These are phyloP conservation scores for Aureobasidium uvarum DNA, from an alignment of 2,329 filamentous ascomycete species.

Conservation along the genomic window DNA sequence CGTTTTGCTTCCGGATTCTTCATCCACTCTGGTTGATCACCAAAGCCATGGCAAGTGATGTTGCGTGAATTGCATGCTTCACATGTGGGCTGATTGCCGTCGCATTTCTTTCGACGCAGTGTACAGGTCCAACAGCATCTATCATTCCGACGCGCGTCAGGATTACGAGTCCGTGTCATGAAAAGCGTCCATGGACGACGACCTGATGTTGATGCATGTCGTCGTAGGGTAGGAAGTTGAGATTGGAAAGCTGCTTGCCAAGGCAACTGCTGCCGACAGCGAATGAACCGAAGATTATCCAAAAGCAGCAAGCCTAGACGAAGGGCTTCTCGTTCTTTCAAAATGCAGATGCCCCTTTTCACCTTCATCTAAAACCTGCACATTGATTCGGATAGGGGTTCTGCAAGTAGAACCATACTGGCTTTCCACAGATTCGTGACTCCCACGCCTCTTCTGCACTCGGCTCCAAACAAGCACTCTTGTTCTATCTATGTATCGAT, in stretches of 20 bases:
- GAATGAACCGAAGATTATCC: background rate
- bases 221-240: no score
- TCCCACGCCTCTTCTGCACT: background rate
- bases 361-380: background rate
- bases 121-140: constrained; percentile 27
- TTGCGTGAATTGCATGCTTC: constrained; percentile 3
- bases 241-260: no score
- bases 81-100: constrained; percentile 14
- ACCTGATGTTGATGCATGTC: background rate
- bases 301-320: background rate
- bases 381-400: background rate
- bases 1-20: background rate
- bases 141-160: background rate
- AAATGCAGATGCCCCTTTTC: background rate
- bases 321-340: background rate
- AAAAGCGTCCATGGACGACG: background rate
- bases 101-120: constrained; percentile 27
- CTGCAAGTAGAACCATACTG: no score
- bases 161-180: constrained; percentile 2
- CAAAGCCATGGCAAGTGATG: constrained; percentile 26
- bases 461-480: background rate
- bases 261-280: background rate
- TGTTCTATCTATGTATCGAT: no score
- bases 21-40: constrained; percentile 18
- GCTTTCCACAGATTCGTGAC: no score